These are phyloP conservation scores for Rhizomucor miehei DNA, from an alignment of 371 early-diverging fungal species.

Conservation along the genomic window DNA sequence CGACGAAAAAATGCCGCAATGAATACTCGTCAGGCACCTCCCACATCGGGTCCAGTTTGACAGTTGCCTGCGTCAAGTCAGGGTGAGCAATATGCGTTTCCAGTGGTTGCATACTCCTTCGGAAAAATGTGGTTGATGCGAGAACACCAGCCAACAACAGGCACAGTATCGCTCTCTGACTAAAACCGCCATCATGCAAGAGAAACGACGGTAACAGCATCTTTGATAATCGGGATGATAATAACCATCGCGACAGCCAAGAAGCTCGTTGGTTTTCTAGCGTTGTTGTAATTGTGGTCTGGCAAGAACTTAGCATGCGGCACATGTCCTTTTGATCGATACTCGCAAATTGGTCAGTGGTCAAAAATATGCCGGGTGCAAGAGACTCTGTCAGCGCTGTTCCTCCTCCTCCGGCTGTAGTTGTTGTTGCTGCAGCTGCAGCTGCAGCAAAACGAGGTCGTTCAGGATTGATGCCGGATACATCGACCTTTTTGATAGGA, in stretches of 20 bases:
- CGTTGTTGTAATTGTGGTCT: not conserved
- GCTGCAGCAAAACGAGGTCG: not conserved
- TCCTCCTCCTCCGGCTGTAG: too few species aligned
- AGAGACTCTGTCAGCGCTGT: too few species aligned
- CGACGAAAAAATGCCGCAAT: conserved; percentile 5
- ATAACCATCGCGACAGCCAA: too few species aligned
- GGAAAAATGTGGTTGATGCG: too few species aligned
- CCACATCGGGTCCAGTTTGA: conserved; percentile 11
- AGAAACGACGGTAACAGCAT: too few species aligned
- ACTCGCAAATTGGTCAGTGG: conserved; percentile 7
- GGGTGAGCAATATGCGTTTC: too few species aligned
- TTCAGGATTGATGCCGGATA: conserved; percentile 9
- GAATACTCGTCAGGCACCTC: conserved; percentile 6
- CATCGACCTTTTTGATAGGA: conserved; percentile 1
- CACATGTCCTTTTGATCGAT: conserved; percentile 5
- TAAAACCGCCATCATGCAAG: not conserved
- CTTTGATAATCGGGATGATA: not conserved
- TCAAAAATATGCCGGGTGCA: not conserved
- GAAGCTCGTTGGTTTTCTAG: conserved; percentile 1
- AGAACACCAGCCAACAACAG: too few species aligned
- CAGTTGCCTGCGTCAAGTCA: too few species aligned
- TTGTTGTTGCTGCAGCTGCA: not conserved
- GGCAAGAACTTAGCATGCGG: conserved; percentile 5
- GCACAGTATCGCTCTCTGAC: not conserved
- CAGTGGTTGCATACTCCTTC: too few species aligned